Base-by-base conservation (phyloP, 2,329 filamentous ascomycete genomes). In the Hortaea werneckii region DNA sequence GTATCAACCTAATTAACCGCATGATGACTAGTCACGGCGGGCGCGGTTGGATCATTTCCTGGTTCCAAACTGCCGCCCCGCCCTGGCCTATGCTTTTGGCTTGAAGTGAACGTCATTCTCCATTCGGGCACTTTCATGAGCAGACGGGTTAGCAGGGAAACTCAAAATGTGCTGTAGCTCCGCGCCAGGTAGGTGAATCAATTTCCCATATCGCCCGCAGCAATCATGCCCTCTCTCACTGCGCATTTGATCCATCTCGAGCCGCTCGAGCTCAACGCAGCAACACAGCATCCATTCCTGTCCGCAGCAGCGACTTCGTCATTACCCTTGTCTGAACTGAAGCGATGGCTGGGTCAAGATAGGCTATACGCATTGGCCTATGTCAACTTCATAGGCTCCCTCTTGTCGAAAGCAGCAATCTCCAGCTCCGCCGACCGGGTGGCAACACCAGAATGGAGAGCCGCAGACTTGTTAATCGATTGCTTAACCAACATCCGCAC, bases 341-440 rank as follows among this genome's bases (percentile, higher is more conserved):
- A 76, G 27, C 70, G 72, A 61, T 87, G 83, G 83, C 76, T 87
- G 38, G 77, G 79, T 11, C 83, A 85, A 64, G 83, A 87, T 62
- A 72, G 80, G 5, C 74, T 87, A 41, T 86, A 86, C 67, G 78
- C 82, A 40, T 77, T 85, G 50, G 75, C 77, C 45, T 86, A 87
- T 65, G 74, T 85, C 52, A 74, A 76, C 41, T 85, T 83, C 54
- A 76, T 80, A 26, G 81, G 80, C 9, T 67, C 72, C 13, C 64
- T 85, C 10, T 73, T 87, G n/a, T 67, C 75, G 10, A 77, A 79
- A 51, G 69, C 84, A 29, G 66, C 75, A 2, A 67, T 84, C 0
- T 76, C 78, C 0, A 60, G 64, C 47, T 61, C 59, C 5, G 50
- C 52, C 0, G 59, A 66, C 45, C 60, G 65, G 39, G 56, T 69